phyloP scores from a whole-genome alignment of 495 filamentous ascomycete genomes.

The Echria macrotheca region DNA sequence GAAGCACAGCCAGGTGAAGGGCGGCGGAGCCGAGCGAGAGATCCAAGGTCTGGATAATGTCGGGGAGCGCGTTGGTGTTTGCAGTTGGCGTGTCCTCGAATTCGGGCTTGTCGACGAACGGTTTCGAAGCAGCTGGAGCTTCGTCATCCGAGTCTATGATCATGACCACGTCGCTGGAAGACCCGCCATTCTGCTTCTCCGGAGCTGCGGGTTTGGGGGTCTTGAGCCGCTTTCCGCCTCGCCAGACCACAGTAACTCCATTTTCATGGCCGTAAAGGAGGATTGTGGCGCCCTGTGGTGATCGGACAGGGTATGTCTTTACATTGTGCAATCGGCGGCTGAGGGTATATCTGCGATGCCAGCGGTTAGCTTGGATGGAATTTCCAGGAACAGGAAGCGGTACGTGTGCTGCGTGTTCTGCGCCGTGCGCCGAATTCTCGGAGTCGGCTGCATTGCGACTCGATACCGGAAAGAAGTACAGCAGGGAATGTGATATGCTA shows the following conservation, averaged over 20 bases:
- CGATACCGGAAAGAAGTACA: too few relatives aligned
- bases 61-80: slow-evolving; percentile 37
- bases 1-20: slow-evolving; percentile 54
- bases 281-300: slow-evolving; percentile 80
- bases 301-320: slow-evolving; percentile 66
- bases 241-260: slow-evolving; percentile 74
- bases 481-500: too few relatives aligned
- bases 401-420: slow-evolving; percentile 33
- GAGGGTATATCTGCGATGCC: slow-evolving; percentile 60
- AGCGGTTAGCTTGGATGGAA: neutral
- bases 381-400: neutral
- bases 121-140: slow-evolving; percentile 18
- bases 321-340: slow-evolving; percentile 67
- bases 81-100: slow-evolving; percentile 41
- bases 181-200: slow-evolving; percentile 38
- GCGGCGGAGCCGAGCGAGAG: slow-evolving; percentile 60
- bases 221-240: slow-evolving; percentile 67
- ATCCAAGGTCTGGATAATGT: slow-evolving; percentile 62
- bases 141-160: slow-evolving; percentile 80
- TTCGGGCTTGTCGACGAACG: slow-evolving; percentile 42
- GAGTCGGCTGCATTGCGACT: slow-evolving; percentile 20
- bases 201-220: slow-evolving; percentile 26
- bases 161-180: slow-evolving; percentile 58
- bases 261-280: slow-evolving; percentile 77
- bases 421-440: slow-evolving; percentile 30